Base-by-base conservation (phyloP, 2,329 filamentous ascomycete species). In the Pseudogymnoascus sp. region DNA sequence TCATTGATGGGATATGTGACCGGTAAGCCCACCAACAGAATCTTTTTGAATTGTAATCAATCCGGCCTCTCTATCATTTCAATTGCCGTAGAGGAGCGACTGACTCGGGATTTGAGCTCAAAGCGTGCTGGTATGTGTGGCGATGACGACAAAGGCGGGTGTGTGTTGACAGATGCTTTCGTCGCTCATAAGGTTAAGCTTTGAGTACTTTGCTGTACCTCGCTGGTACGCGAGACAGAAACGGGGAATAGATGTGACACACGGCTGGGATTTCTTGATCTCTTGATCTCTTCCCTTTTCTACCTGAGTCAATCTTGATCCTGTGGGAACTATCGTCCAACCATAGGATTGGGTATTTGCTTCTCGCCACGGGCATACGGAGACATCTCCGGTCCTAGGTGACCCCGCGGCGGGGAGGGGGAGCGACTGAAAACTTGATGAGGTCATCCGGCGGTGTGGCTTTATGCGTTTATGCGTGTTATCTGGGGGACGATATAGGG, bases 401-500 rank as follows among this genome's bases (percentile, higher is more conserved):
- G 43, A 53, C 46, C 46, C 46, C 46, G 46, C 46, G 46, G n/a
- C 46, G 46, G 46, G 46, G n/a, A 31, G 25, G 46, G 8, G 16
- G 25, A 34, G 11, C 7, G 31, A 34, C 11, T 53, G 46, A 53
- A 53, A 53, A 53, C 46, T 18, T 53, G 6, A 28, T 53, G 46
- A 53, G 46, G 46, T 53, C 46, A 53, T 53, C 46, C 25, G 46
- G 46, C 46, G 46, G 25, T 31, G 46, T 53, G 46, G 46, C 46
- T 53, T 53, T 53, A 53, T 28, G 25, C 46, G 46, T 53, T 53
- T 53, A 11, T 53, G 60, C 61, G 69, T 69, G 69, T 65, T 70
- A 64, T 73, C 71, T 66, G 67, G 69, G 63, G 67, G 63, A 66
- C 63, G 66, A 70, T 23, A 23, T 23, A 72, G 71, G 31, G 60